phyloP scores from a whole-genome alignment of 1,139 yeast genomes.

The Scheffersomyces cryptocercus region DNA sequence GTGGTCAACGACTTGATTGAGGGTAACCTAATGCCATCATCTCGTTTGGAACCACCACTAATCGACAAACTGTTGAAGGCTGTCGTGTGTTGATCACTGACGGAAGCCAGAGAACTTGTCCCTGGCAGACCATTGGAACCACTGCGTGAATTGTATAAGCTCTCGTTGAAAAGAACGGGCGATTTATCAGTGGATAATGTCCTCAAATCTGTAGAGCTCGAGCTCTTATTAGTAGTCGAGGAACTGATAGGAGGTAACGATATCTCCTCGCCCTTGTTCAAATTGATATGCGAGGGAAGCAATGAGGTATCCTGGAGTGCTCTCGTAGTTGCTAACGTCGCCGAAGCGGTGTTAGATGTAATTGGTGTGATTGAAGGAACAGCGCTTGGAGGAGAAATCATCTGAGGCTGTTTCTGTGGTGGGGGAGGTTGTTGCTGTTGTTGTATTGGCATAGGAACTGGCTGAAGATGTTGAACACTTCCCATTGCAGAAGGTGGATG shows the following conservation, averaged over 20 bases:
- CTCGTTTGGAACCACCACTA: conserved; percentile 9
- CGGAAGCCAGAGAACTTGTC: background rate
- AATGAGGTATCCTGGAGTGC: too few species aligned
- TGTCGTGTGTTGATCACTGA: conserved; percentile 8
- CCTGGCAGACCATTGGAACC: too few species aligned
- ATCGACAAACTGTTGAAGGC: conserved; percentile 15
- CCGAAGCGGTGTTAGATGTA: background rate
- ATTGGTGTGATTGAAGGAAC: background rate
- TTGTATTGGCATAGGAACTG: background rate
- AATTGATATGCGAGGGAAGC: background rate
- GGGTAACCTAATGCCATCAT: conserved; percentile 22
- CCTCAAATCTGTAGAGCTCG: background rate
- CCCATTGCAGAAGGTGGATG: conserved; percentile 3
- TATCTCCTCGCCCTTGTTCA: background rate
- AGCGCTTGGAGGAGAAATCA: background rate
- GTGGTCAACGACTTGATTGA: conserved; percentile 20
- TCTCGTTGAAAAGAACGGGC: conserved; percentile 5
- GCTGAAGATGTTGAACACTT: conserved; percentile 2
- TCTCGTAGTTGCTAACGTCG: background rate
- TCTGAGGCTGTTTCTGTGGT: background rate
- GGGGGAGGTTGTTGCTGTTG: background rate
- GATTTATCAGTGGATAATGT: conserved; percentile 2
- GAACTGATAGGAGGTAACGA: background rate
- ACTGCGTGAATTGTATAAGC: background rate
- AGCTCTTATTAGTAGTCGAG: background rate